These are phyloP conservation scores for Sequoiadendron giganteum DNA, from an alignment of 75 land plant genomes.

Conservation along the genomic window DNA sequence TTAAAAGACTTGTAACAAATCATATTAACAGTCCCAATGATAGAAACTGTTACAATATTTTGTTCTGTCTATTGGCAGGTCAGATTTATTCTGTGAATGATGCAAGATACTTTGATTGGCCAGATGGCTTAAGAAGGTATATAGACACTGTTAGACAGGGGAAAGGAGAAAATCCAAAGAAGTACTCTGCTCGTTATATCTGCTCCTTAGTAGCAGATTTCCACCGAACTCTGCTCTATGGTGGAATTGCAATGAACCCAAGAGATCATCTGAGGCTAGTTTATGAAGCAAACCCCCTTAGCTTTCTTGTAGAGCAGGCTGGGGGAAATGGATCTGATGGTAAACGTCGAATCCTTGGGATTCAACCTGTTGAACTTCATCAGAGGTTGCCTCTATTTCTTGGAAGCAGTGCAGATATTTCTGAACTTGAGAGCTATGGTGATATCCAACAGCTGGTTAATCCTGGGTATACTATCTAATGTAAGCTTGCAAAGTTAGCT, in stretches of 20 bases:
- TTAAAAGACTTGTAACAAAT: background rate
- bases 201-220: slow-evolving; percentile 97
- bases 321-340: slow-evolving; percentile 97
- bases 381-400: slow-evolving; percentile 90
- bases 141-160: slow-evolving; percentile 94
- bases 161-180: slow-evolving; percentile 86
- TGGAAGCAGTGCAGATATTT: slow-evolving; percentile 83
- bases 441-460: slow-evolving; percentile 91
- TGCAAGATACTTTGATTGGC: slow-evolving; percentile 99
- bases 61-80: slow-evolving; percentile 46
- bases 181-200: slow-evolving; percentile 94
- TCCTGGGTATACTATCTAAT: slow-evolving; percentile 93
- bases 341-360: slow-evolving; percentile 67
- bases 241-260: slow-evolving; percentile 97
- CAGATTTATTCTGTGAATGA: slow-evolving; percentile 98
- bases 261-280: slow-evolving; percentile 85
- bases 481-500: background rate
- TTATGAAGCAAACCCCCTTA: slow-evolving; percentile 95
- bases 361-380: slow-evolving; percentile 79
- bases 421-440: slow-evolving; percentile 86
- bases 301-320: slow-evolving; percentile 93
- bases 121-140: slow-evolving; percentile 73
- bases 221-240: slow-evolving; percentile 89
- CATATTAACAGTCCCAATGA: background rate
- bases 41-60: background rate